A percentile compares a stretch with the other conserved stretches of the same genome.
Evolutionary conservation across 23 red algal species (phyloP).

Genomic region (Gracilaria caudata): DNA sequence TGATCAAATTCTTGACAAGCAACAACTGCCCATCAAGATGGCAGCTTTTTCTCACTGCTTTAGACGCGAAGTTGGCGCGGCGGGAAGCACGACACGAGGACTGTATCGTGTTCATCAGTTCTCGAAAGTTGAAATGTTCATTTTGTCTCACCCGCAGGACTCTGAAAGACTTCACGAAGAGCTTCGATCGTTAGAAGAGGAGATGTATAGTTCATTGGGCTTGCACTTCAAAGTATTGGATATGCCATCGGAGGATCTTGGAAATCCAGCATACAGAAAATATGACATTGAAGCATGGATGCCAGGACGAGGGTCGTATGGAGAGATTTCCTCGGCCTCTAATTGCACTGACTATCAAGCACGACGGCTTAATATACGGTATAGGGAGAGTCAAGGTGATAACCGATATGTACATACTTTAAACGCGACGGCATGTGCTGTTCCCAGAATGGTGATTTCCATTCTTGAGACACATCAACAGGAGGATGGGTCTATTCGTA

Average conservation of each 20-base stretch:
- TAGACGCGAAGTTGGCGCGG: conserved; percentile 94
- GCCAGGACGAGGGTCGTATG: conserved; percentile 87
- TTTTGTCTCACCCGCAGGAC: conserved; percentile 72
- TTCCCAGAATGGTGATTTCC: conserved; percentile 92
- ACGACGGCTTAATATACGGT: conserved; percentile 91
- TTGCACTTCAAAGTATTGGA: conserved; percentile 91
- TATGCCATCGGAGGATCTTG: conserved; percentile 96
- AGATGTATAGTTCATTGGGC: conserved; percentile 81
- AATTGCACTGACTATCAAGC: conserved; percentile 99
- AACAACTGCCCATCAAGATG: conserved; percentile 89
- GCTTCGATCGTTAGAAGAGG: conserved; percentile 78
- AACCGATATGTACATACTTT: conserved; percentile 90
- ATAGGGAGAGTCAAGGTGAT: conserved; percentile 69
- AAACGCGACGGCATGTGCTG: conserved; percentile 97
- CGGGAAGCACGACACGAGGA: conserved; percentile 82
- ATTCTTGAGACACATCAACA: conserved; percentile 94
- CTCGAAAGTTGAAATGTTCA: conserved; percentile 98
- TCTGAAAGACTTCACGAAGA: conserved; percentile 85
- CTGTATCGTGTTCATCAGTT: conserved; percentile 99
- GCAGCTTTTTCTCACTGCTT: conserved; percentile 97
- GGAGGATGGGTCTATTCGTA: conserved; percentile 74
- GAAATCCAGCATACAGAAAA: conserved; percentile 96
- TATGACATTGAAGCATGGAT: conserved; percentile 99
- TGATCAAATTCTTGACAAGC: conserved; percentile 78
- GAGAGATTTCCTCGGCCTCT: conserved; percentile 91